Evolutionary conservation across 108 stramenopile genomes (phyloP).

Genomic region (Skeletonema tropicum): DNA sequence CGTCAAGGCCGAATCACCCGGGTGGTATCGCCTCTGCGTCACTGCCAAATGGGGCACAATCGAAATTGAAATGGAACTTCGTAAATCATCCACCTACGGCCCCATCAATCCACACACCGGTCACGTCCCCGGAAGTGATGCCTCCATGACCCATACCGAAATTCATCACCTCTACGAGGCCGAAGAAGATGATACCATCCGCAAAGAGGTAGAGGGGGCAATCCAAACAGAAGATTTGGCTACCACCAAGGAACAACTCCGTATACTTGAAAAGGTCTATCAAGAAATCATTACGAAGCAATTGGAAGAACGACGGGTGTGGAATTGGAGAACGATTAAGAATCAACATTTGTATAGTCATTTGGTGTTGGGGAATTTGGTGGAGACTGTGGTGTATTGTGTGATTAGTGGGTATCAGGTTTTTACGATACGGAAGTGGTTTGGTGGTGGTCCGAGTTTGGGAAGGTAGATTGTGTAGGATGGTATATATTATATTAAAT

Average conservation of each 20-base stretch:
- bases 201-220: constrained; percentile 48
- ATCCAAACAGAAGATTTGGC: constrained; percentile 81
- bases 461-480: constrained; percentile 45
- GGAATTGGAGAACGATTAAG: constrained; percentile 63
- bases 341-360: constrained; percentile 84
- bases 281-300: constrained; percentile 77
- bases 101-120: constrained; percentile 61
- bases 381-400: constrained; percentile 82
- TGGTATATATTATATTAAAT: too few species aligned
- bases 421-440: constrained; percentile 81
- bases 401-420: constrained; percentile 81
- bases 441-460: constrained; percentile 35
- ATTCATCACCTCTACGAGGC: constrained; percentile 51
- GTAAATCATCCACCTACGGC: constrained; percentile 71
- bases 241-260: constrained; percentile 59
- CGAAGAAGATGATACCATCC: constrained; percentile 60
- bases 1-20: constrained; percentile 41
- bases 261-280: constrained; percentile 67
- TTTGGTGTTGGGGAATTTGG: constrained; percentile 78
- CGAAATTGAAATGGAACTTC: constrained; percentile 78
- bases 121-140: constrained; percentile 68
- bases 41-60: constrained; percentile 52
- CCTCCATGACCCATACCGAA: constrained; percentile 60
- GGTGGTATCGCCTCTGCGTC: constrained; percentile 86
- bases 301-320: constrained; percentile 69